phyloP scores from a whole-genome alignment of 805 yeast species.

The Pichia phayaonensis region DNA sequence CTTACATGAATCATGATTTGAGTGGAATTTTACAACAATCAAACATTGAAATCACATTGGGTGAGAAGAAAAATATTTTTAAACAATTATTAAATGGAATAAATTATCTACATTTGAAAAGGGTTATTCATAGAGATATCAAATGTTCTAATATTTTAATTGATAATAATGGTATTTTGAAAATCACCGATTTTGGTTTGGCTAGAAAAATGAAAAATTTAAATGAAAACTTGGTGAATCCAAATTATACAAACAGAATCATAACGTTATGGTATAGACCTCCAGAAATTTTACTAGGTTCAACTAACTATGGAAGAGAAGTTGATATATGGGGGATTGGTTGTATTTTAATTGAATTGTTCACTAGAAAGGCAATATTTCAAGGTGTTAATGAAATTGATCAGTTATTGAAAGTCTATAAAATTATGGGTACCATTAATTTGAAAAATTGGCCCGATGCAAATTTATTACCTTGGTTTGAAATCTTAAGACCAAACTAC shows the following conservation, averaged over 20 bases:
- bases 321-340: slow-evolving; percentile 98
- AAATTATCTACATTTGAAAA: slow-evolving; percentile 56
- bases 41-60: slow-evolving; percentile 49
- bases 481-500: slow-evolving; percentile 59
- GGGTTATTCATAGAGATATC: slow-evolving; percentile 73
- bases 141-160: slow-evolving; percentile 74
- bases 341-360: slow-evolving; percentile 78
- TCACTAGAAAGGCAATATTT: slow-evolving; percentile 66
- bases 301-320: slow-evolving; percentile 83
- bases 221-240: slow-evolving; percentile 41
- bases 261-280: slow-evolving; percentile 98
- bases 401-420: slow-evolving; percentile 69
- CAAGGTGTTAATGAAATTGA: slow-evolving; percentile 86
- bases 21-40: slow-evolving; percentile 82
- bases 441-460: slow-evolving; percentile 67
- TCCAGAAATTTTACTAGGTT: slow-evolving; percentile 85
- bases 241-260: slow-evolving; percentile 90
- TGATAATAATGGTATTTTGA: slow-evolving; percentile 52
- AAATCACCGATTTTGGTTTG: slow-evolving; percentile 77
- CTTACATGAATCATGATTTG: slow-evolving; percentile 88
- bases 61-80: slow-evolving; percentile 61
- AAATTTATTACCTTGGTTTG: slow-evolving; percentile 87
- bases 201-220: slow-evolving; percentile 65
- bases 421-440: slow-evolving; percentile 82
- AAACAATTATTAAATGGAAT: slow-evolving; percentile 62